Percentiles rank a stretch among this genome's conserved stretches.
Conservation (phyloP, 2,329 filamentous ascomycete species). For the Trichoderma cornu-damae region DNA sequence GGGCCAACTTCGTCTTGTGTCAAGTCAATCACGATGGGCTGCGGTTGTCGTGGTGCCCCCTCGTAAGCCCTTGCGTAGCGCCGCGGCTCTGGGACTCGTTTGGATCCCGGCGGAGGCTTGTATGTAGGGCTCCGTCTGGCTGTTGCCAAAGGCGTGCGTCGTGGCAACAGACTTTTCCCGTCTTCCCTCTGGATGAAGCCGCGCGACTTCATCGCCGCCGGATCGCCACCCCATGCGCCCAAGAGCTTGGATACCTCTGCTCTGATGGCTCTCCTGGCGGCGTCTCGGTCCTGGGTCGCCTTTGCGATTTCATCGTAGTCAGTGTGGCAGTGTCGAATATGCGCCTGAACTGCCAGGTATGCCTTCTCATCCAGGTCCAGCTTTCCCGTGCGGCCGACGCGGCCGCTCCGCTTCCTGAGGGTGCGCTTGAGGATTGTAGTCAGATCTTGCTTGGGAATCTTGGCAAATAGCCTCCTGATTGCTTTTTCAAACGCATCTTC, state of each 20-base stretch:
- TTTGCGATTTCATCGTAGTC: constrained; percentile 39
- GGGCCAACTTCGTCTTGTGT: constrained; percentile 9
- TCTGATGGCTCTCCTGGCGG: constrained; percentile 18
- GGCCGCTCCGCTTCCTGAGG: constrained; percentile 41
- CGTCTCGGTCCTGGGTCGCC: neutral
- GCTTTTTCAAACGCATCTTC: constrained; percentile 32
- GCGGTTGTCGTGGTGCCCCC: neutral
- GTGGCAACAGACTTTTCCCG: neutral
- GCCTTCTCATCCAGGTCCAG: constrained; percentile 38
- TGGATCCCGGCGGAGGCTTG: neutral
- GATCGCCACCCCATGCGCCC: constrained; percentile 11
- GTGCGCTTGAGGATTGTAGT: constrained; percentile 37
- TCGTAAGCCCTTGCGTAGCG: neutral
- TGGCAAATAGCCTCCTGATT: constrained; percentile 37
- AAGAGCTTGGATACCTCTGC: constrained; percentile 14
- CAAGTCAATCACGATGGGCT: constrained; percentile 9
- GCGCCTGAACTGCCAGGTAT: constrained; percentile 43
- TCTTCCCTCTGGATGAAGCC: neutral
- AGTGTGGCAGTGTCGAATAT: constrained; percentile 45
- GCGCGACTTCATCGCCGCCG: neutral
- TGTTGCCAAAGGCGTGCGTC: neutral
- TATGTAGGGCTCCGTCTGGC: neutral
- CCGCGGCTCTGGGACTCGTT: neutral
- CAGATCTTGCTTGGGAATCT: constrained; percentile 34
- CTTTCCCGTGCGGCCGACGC: constrained; percentile 43